These are phyloP conservation scores for Eremothecium sinecaudum DNA, from an alignment of 1,139 yeast genomes.

Conservation along the genomic window DNA sequence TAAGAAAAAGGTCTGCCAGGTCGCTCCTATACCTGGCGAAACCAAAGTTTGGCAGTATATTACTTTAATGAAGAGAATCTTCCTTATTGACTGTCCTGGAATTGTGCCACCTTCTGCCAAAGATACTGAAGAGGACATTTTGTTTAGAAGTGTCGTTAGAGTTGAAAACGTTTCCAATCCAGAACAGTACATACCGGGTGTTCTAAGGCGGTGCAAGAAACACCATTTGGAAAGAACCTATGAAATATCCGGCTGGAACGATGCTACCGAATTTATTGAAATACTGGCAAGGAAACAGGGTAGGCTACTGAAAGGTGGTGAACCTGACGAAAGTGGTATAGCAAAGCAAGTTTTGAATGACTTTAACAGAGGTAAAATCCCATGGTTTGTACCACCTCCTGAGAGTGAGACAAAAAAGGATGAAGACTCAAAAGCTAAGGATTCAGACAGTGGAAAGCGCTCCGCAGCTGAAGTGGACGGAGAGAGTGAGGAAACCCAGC, in stretches of 20 bases:
- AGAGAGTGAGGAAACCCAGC: neutral
- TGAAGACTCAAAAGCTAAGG: neutral
- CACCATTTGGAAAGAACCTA: conserved; percentile 93
- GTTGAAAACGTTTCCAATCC: conserved; percentile 94
- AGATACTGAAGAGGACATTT: conserved; percentile 86
- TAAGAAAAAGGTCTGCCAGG: conserved; percentile 90
- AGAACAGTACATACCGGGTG: conserved; percentile 88
- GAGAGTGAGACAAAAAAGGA: conserved; percentile 25
- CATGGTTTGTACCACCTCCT: conserved; percentile 97
- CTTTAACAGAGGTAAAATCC: conserved; percentile 93
- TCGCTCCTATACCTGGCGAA: conserved; percentile 98
- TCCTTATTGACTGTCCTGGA: conserved; percentile 96
- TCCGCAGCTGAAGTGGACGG: neutral
- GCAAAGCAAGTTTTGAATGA: conserved; percentile 86
- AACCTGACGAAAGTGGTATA: conserved; percentile 91
- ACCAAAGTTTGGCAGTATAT: conserved; percentile 99
- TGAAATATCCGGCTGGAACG: conserved; percentile 86
- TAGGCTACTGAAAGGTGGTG: conserved; percentile 90
- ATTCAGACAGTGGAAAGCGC: neutral
- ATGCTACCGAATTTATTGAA: conserved; percentile 77
- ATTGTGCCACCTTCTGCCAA: conserved; percentile 91
- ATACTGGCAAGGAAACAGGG: conserved; percentile 88
- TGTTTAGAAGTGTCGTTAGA: conserved; percentile 94
- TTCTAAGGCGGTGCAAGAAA: conserved; percentile 74
- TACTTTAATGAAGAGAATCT: conserved; percentile 90